phyloP scores from a whole-genome alignment of 805 yeast genomes.

The Metschnikowia arizonensis region DNA sequence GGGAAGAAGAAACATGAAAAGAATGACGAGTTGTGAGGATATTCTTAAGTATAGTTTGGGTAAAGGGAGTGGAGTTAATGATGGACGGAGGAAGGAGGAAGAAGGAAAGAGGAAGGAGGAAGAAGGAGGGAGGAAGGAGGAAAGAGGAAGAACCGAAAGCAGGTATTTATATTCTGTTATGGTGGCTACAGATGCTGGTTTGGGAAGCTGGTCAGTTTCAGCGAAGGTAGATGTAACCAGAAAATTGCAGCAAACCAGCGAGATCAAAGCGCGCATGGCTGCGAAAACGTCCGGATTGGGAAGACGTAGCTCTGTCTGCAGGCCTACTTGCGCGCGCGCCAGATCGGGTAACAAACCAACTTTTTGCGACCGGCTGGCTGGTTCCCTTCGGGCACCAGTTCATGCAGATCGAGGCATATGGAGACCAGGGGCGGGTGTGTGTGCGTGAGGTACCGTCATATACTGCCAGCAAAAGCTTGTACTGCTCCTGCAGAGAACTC shows the following conservation, averaged over 20 bases:
- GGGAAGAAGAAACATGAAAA: background rate
- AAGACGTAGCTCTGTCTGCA: background rate
- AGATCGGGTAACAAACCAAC: slow-evolving; percentile 5
- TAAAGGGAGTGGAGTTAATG: background rate
- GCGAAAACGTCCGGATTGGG: slow-evolving; percentile 9
- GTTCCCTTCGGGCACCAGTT: background rate
- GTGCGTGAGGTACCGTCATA: no score
- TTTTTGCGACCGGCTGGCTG: slow-evolving; percentile 5
- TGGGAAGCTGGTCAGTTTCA: no score
- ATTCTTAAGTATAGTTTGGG: no score
- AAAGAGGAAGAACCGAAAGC: background rate
- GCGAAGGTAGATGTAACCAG: no score
- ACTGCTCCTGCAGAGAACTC: background rate
- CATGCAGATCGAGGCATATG: background rate
- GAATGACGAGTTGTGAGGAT: no score
- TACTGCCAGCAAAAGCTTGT: background rate
- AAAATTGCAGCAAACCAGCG: background rate
- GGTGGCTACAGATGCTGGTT: no score
- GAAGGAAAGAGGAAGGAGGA: background rate
- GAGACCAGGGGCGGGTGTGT: background rate
- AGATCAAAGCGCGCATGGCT: slow-evolving; percentile 5
- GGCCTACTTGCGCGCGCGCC: slow-evolving; percentile 3
- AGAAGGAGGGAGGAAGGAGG: slow-evolving; percentile 20
- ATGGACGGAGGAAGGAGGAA: background rate
- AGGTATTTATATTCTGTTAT: no score